A percentile compares a stretch with the other conserved stretches of the same genome.
Evolutionary conservation across 371 early-diverging fungal genomes (phyloP).

Genomic region (Mitosporidium daphniae): DNA sequence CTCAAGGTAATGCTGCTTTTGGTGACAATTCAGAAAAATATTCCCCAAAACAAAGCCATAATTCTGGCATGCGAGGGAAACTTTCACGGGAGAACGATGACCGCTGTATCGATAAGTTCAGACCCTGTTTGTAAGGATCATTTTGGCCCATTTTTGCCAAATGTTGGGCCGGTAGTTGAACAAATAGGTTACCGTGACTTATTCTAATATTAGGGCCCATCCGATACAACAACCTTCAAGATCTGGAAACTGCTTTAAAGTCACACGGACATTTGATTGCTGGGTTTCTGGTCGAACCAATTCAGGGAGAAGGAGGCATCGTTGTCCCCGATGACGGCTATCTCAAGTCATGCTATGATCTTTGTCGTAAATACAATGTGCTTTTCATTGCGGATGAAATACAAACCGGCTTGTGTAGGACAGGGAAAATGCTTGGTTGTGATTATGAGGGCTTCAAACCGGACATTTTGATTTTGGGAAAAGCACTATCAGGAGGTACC

Average conservation of each 20-base stretch:
- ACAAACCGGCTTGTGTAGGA: slow-evolving; percentile 40
- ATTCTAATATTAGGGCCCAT: too few relatives aligned
- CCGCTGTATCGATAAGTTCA: slow-evolving; percentile 65
- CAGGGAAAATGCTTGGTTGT: slow-evolving; percentile 12
- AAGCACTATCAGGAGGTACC: slow-evolving; percentile 15
- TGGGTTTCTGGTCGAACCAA: slow-evolving; percentile 64
- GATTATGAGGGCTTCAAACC: slow-evolving; percentile 6
- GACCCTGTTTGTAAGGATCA: slow-evolving; percentile 39
- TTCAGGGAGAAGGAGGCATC: slow-evolving; percentile 76
- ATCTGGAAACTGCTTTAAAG: slow-evolving; percentile 41
- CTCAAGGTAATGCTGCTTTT: too few relatives aligned
- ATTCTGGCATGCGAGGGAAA: slow-evolving; percentile 43
- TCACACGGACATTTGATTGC: slow-evolving; percentile 35
- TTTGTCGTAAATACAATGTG: slow-evolving; percentile 19
- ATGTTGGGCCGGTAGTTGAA: slow-evolving; percentile 38
- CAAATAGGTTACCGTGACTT: slow-evolving; percentile 13
- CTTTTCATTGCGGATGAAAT: slow-evolving; percentile 42
- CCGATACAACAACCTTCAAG: slow-evolving; percentile 40
- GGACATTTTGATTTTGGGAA: slow-evolving; percentile 16
- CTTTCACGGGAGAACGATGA: slow-evolving; percentile 86
- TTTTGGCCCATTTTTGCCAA: slow-evolving; percentile 69
- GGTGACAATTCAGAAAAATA: too few relatives aligned
- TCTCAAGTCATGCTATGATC: slow-evolving; percentile 18
- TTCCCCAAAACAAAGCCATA: slow-evolving; percentile 37
- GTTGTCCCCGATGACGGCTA: slow-evolving; percentile 18